Percentiles rank a stretch among this genome's conserved stretches.
Conservation (phyloP, 768 basidiomycete genomes). For the Auricularia auricula-judae region DNA sequence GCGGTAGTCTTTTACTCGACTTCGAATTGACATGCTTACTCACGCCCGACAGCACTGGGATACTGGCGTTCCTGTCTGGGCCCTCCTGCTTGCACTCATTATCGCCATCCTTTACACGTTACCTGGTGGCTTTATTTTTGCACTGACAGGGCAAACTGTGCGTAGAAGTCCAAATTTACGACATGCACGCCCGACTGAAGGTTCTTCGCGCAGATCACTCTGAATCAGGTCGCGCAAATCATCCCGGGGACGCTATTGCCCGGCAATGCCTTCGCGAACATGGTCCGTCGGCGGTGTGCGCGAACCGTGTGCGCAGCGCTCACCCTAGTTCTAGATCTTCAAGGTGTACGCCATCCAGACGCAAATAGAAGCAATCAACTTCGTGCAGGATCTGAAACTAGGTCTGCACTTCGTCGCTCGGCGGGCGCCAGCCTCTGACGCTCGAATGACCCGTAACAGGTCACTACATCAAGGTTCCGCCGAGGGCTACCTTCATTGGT, state of each 20-base stretch:
- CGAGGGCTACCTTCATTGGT: constrained; percentile 30
- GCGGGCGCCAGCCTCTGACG: too few relatives aligned
- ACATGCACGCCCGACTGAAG: background rate
- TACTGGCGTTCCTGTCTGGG: constrained; percentile 32
- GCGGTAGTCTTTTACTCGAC: background rate
- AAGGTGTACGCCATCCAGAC: constrained; percentile 26
- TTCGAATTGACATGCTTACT: constrained; percentile 1
- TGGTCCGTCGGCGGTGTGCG: constrained; percentile 16
- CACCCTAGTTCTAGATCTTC: constrained; percentile 8
- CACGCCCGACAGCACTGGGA: constrained; percentile 18
- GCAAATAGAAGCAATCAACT: constrained; percentile 15
- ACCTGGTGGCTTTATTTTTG: constrained; percentile 33
- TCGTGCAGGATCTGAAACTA: constrained; percentile 23
- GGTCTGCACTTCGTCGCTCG: constrained; percentile 6
- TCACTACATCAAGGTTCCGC: constrained; percentile 41
- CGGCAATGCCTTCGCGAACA: constrained; percentile 31
- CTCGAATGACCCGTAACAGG: constrained; percentile 6
- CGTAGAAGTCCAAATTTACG: background rate
- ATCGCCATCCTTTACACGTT: constrained; percentile 30
- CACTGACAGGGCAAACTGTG: constrained; percentile 26
- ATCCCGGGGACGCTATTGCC: constrained; percentile 32
- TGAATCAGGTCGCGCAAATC: constrained; percentile 32
- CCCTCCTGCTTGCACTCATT: constrained; percentile 23
- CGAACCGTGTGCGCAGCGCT: constrained; percentile 4
- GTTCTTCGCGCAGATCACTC: constrained; percentile 17